Evolutionary conservation across 164 flowering plant genomes (phyloP).

Genomic region (Warburgia ugandensis): DNA sequence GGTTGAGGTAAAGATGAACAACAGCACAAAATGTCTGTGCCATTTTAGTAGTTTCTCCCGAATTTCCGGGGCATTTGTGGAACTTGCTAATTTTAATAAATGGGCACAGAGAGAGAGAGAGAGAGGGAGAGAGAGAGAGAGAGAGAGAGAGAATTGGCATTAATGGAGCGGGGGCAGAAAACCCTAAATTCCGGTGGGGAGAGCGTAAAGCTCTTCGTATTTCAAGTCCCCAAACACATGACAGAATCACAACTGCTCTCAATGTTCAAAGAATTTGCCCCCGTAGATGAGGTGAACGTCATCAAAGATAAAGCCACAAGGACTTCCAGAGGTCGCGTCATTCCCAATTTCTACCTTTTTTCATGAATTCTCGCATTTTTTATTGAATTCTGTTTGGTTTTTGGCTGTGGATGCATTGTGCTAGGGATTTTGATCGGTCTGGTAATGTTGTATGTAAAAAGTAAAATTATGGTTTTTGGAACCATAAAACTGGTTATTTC

Average conservation of each 20-base stretch:
- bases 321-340: conserved; percentile 72
- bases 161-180: conserved; percentile 57
- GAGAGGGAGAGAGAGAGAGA: neutral
- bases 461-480: conserved; percentile 11
- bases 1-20: too few relatives aligned
- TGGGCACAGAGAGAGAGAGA: neutral
- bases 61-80: neutral
- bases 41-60: conserved; percentile 1
- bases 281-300: conserved; percentile 91
- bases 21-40: conserved; percentile 2
- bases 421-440: conserved; percentile 5
- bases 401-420: too few relatives aligned
- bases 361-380: neutral
- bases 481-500: conserved; percentile 24
- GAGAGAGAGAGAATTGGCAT: conserved; percentile 16
- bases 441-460: conserved; percentile 4
- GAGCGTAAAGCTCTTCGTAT: conserved; percentile 93
- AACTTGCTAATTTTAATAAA: conserved; percentile 4
- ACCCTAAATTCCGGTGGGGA: conserved; percentile 33
- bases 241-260: conserved; percentile 69
- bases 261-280: conserved; percentile 74
- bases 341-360: too few relatives aligned
- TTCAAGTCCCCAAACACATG: conserved; percentile 96
- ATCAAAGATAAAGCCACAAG: conserved; percentile 87
- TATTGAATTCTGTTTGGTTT: neutral